Evolutionary conservation across 2,329 filamentous ascomycete species (phyloP), one percentile per base, ranked within the genome.

Genomic region (Exophiala alcalophila): DNA sequence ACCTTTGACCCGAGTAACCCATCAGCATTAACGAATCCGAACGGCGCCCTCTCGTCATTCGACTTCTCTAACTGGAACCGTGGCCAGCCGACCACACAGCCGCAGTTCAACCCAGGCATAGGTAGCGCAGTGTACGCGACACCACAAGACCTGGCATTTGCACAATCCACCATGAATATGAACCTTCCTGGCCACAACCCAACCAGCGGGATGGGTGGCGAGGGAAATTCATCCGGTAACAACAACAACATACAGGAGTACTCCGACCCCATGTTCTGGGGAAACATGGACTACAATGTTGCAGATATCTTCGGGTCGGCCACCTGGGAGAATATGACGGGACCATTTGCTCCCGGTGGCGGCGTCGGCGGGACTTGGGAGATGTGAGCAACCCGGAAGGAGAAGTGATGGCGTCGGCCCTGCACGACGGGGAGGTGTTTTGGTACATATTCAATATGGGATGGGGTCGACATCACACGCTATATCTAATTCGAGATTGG

Each of bases 291-390:
- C 19, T 53, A 46, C 20, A 55, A 55, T 26, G 44, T 55, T n/a
- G 47, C 50, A 9, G 54, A 57, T 29, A 50, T 57, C 21, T 57
- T 57, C 43, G 54, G 54, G 7, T 47, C 45, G 12, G 54, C 50
- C 3, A 52, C 48, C 3, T 57, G 54, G 54, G 54, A 57, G 34
- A 52, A 50, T 16, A 57, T 57, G 54, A 55, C 54, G 9, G 52
- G 51, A n/a, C 47, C 49, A 3, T 50, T 52, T 39, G 51, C 43
- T 1, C 44, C 48, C 3, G 40, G 40, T 9, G 49, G 49, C 7
- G 45, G 45, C 6, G 19, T 48, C n/a, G 43, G 44, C 31, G 39
- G 35, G 11, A 41, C 38, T 4, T 52, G 49, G 49, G 49, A 52
- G 30, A 43, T 52, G 41, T 52, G 26, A 45, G 21, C 29, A 19